These are phyloP conservation scores for Telopea speciosissima DNA, from an alignment of 177 flowering plant genomes.

Conservation along the genomic window DNA sequence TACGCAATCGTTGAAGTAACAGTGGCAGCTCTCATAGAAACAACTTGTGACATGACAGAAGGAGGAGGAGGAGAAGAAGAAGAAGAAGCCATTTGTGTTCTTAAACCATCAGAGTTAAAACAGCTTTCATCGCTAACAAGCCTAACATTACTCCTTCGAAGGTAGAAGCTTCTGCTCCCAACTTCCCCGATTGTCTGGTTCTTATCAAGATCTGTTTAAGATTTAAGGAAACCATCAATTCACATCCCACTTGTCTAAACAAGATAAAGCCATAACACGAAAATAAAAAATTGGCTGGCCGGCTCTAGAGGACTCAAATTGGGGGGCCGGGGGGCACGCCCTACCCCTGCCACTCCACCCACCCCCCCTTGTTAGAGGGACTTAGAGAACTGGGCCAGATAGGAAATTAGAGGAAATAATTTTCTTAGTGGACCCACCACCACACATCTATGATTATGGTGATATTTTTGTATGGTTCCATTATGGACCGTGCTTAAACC, in stretches of 20 bases:
- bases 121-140: conserved; percentile 4
- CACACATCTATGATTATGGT: too few species aligned
- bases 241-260: neutral
- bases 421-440: too few species aligned
- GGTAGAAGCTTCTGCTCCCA: conserved; percentile 77
- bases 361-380: too few species aligned
- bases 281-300: too few species aligned
- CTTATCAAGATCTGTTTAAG: conserved; percentile 51
- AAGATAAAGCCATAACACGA: too few species aligned
- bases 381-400: too few species aligned
- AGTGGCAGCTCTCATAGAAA: neutral
- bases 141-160: conserved; percentile 43
- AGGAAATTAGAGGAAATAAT: too few species aligned
- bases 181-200: conserved; percentile 57
- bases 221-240: neutral
- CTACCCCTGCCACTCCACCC: too few species aligned
- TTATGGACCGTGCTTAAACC: too few species aligned
- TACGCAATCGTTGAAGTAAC: conserved; percentile 2
- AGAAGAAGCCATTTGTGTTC: conserved; percentile 5
- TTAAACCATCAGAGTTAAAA: conserved; percentile 6
- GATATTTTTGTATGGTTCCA: too few species aligned
- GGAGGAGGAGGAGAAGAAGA: neutral
- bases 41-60: neutral
- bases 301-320: too few species aligned
- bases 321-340: too few species aligned